Base-by-base conservation (phyloP, 2,329 filamentous ascomycete genomes). In the Sphaceloma murrayae region DNA sequence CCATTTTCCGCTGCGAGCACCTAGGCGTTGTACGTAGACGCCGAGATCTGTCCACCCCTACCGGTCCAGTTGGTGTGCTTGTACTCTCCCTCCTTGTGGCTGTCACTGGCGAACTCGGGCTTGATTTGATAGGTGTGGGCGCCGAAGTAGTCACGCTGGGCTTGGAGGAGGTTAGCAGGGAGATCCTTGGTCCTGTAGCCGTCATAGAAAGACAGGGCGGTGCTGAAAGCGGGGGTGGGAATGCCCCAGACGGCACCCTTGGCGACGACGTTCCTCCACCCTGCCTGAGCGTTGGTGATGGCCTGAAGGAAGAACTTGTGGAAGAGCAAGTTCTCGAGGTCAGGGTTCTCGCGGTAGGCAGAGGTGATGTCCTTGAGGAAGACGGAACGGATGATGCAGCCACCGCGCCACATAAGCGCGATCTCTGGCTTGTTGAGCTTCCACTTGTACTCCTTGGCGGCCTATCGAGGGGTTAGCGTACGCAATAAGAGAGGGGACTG, bases 1-100 rank as follows among this genome's bases (percentile, higher is more conserved):
- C 31, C 17, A 40, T 24, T 26, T 14, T 3, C 8, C 3, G 10
- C 13, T 17, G n/a, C 17, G 5, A 22, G 30, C 22, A 19, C 16
- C 33, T 40, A 40, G 14, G 36, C 36, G 22, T 40, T 40, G 36
- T 30, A 30, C 19, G 7, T 27, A 14, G n/a, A 16, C 30, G 11
- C 51, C 38, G 51, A 75, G 54, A 98, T 84, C 64, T 96, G 91
- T 62, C 91, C 91, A 64, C 91, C 91, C 66, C 91, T 84, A 60
- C 91, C 91, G 57, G 91, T 98, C 91, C 91, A 98, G 85, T 98
- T 98, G 68, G 96, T 87, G 78, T 98, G 91, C 64, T 89, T 91
- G 67, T 96, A 79, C 72, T 87, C 72, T 67, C 81, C 86, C 57
- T 74, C 78, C 54, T 80, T 82, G 74, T 93, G 94, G 70, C 86